phyloP scores from a whole-genome alignment of 2,329 filamentous ascomycete species.

The Lecanosticta acicola region DNA sequence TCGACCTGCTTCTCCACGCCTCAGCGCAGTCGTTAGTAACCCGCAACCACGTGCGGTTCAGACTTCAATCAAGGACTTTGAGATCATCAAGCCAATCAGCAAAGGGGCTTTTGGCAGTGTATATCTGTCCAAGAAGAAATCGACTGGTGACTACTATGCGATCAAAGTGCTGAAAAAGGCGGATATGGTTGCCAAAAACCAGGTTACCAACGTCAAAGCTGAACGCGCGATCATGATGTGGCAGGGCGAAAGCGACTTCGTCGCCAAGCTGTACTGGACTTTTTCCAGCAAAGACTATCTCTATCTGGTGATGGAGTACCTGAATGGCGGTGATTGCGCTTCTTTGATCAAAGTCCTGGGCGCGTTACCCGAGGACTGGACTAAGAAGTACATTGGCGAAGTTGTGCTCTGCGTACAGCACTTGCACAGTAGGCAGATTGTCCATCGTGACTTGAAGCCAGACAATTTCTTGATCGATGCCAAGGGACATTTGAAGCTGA shows the following conservation, averaged over 20 bases:
- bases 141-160: conserved; percentile 94
- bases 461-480: conserved; percentile 97
- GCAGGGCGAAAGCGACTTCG: conserved; percentile 98
- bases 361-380: conserved; percentile 92
- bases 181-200: conserved; percentile 99
- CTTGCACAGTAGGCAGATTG: conserved; percentile 86
- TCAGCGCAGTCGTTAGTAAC: conserved; percentile 68
- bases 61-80: conserved; percentile 97
- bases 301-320: conserved; percentile 97
- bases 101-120: conserved; percentile 98
- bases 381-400: conserved; percentile 93
- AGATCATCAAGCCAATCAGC: conserved; percentile 99
- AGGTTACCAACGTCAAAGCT: conserved; percentile 97
- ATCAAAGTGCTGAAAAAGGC: conserved; percentile 99
- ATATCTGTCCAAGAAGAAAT: conserved; percentile 97
- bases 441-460: conserved; percentile 93
- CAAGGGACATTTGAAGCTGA: conserved; percentile 92
- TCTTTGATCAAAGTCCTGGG: conserved; percentile 92
- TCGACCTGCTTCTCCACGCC: conserved; percentile 69
- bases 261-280: conserved; percentile 98
- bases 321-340: conserved; percentile 95
- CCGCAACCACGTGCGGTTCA: conserved; percentile 83
- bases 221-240: conserved; percentile 99
- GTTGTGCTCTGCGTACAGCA: conserved; percentile 96
- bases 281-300: conserved; percentile 99